These are phyloP conservation scores for Chlorella vulgaris DNA, from an alignment of 139 green algal species.

Conservation along the genomic window DNA sequence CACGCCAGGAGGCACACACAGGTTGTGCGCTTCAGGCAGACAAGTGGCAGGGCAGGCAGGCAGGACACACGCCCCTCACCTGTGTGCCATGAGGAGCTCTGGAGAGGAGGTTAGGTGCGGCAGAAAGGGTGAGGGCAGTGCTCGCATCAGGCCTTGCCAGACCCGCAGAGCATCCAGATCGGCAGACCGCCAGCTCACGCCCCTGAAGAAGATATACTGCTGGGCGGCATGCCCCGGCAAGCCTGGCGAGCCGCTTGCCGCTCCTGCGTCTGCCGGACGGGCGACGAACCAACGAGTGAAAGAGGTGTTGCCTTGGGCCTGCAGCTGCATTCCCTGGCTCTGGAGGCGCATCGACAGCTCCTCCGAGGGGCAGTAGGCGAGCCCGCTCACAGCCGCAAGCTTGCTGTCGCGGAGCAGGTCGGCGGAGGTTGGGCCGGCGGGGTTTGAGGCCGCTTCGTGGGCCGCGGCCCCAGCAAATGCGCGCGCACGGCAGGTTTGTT, in stretches of 20 bases:
- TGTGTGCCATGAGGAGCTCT: slow-evolving; percentile 57
- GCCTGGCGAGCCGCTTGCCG: background rate
- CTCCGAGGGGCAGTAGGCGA: background rate
- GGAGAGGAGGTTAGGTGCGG: slow-evolving; percentile 1
- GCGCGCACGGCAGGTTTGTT: background rate
- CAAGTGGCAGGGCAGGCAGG: too few relatives aligned
- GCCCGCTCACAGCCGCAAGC: slow-evolving; percentile 1
- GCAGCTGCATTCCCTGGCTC: slow-evolving; percentile 1
- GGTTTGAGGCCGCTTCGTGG: background rate
- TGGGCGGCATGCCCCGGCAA: background rate
- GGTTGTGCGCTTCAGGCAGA: too few relatives aligned
- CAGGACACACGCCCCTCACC: slow-evolving; percentile 23
- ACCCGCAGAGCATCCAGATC: slow-evolving; percentile 45
- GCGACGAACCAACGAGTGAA: slow-evolving; percentile 37
- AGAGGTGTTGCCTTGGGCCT: slow-evolving; percentile 14
- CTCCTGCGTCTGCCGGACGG: background rate
- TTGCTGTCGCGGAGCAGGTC: slow-evolving; percentile 15
- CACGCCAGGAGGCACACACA: background rate
- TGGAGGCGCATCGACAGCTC: slow-evolving; percentile 13
- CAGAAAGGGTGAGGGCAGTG: slow-evolving; percentile 57
- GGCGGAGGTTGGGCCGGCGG: background rate
- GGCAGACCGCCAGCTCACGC: slow-evolving; percentile 51
- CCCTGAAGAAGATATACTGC: slow-evolving; percentile 52
- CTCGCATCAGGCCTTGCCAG: slow-evolving; percentile 48
- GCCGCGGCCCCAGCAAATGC: too few relatives aligned